These are phyloP conservation scores for Botrytis fragariae DNA, from an alignment of 2,329 filamentous ascomycete species.

Conservation along the genomic window DNA sequence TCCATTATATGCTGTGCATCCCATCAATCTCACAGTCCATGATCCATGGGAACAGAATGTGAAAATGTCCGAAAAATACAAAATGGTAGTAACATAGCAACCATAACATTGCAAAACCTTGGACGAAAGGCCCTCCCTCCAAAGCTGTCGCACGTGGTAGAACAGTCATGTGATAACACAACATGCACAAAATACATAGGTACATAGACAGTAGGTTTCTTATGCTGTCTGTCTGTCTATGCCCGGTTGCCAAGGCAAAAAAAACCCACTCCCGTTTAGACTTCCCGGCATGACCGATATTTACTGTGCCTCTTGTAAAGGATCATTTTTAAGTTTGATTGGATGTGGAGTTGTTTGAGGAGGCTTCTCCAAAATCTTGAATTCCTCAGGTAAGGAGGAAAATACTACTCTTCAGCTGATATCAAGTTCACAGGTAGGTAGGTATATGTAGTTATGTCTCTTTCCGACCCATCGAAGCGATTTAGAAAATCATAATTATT, in stretches of 20 bases:
- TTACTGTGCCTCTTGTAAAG: background rate
- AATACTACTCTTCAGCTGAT: background rate
- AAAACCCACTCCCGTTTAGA: background rate
- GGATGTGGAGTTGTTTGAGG: constrained; percentile 2
- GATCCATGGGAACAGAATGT: background rate
- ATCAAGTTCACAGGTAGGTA: background rate
- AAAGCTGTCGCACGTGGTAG: constrained; percentile 2
- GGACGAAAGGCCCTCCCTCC: background rate
- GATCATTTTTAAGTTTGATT: constrained; percentile 1
- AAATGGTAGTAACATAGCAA: constrained; percentile 1
- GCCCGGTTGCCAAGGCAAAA: constrained; percentile 8
- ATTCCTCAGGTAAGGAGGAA: background rate
- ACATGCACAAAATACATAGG: background rate
- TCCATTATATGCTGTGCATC: background rate
- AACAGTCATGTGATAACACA: constrained; percentile 10
- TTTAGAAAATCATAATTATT: background rate
- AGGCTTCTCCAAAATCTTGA: background rate
- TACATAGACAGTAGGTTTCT: background rate
- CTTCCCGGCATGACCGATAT: constrained; percentile 4
- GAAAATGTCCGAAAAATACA: constrained; percentile 6
- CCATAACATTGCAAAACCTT: constrained; percentile 3
- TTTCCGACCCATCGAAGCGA: background rate
- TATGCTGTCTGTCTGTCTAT: background rate
- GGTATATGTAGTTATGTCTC: background rate
- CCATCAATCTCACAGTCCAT: constrained; percentile 1